phyloP scores from a whole-genome alignment of 805 yeast species.

The Metschnikowia drakensbergensis region DNA sequence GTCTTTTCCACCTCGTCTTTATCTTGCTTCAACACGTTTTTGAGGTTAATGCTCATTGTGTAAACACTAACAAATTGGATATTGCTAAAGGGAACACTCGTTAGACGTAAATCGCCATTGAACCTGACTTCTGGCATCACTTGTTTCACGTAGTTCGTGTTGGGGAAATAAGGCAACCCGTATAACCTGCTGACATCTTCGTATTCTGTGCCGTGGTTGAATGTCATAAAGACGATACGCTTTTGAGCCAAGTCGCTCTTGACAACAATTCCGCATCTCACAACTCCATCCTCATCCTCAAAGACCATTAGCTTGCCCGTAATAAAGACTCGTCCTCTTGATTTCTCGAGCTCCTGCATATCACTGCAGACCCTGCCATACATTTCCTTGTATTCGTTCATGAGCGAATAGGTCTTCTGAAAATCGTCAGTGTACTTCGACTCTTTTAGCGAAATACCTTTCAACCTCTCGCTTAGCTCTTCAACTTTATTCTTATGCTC shows the following conservation, averaged over 20 bases:
- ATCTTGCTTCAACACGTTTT: slow-evolving; percentile 35
- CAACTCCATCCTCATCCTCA: slow-evolving; percentile 42
- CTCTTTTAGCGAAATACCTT: slow-evolving; percentile 30
- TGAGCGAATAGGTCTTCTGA: slow-evolving; percentile 40
- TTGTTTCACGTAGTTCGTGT: slow-evolving; percentile 27
- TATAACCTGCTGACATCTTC: slow-evolving; percentile 20
- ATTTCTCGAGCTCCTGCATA: slow-evolving; percentile 43
- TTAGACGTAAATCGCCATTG: slow-evolving; percentile 32
- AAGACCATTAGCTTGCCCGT: slow-evolving; percentile 58
- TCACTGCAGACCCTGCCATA: slow-evolving; percentile 47
- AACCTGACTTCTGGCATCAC: slow-evolving; percentile 36
- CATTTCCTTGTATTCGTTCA: slow-evolving; percentile 43
- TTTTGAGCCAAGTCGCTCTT: slow-evolving; percentile 35
- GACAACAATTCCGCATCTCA: slow-evolving; percentile 53
- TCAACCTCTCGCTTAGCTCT: slow-evolving; percentile 46
- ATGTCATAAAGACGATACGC: slow-evolving; percentile 39
- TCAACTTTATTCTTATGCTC: slow-evolving; percentile 72
- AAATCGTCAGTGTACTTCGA: slow-evolving; percentile 41
- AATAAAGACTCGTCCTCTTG: slow-evolving; percentile 44
- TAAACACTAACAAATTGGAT: slow-evolving; percentile 45
- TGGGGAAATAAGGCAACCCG: slow-evolving; percentile 38
- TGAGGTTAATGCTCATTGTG: slow-evolving; percentile 30
- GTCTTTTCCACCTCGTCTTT: slow-evolving; percentile 34
- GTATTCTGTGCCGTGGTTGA: slow-evolving; percentile 40
- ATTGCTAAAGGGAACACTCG: slow-evolving; percentile 36